phyloP scores from a whole-genome alignment of 305 asterid genomes.

The Plantago rigida region DNA sequence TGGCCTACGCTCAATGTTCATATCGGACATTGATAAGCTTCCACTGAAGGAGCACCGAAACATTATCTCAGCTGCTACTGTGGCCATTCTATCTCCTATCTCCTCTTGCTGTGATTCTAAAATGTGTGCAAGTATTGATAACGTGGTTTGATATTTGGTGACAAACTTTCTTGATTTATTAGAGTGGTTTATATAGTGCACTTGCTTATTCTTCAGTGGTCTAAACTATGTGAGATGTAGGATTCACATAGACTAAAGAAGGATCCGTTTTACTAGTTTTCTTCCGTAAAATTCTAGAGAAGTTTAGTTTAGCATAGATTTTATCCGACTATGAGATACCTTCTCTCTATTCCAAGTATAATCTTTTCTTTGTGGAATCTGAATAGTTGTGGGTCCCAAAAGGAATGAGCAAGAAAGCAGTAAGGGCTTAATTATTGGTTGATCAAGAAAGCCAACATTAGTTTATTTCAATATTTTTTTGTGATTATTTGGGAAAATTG shows the following conservation, averaged over 20 bases:
- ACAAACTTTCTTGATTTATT: not conserved
- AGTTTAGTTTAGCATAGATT: conserved; percentile 4
- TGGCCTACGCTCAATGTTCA: conserved; percentile 32
- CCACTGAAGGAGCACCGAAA: conserved; percentile 26
- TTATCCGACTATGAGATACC: not conserved
- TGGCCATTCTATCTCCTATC: conserved; percentile 18
- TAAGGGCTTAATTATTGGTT: conserved; percentile 4
- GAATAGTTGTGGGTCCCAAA: not conserved
- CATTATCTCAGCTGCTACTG: conserved; percentile 23
- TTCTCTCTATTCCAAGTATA: not conserved
- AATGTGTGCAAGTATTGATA: not conserved
- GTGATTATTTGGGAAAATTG: not conserved
- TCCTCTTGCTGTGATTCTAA: not conserved
- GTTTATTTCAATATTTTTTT: not conserved
- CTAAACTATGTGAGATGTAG: conserved; percentile 19
- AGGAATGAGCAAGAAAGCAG: not conserved
- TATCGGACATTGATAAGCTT: conserved; percentile 27
- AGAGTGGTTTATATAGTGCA: conserved; percentile 20
- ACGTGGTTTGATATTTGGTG: not conserved
- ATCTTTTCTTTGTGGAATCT: not conserved
- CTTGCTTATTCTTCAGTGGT: conserved; percentile 1
- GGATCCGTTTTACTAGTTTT: conserved; percentile 3
- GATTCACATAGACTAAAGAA: conserved; percentile 17
- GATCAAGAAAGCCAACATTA: not conserved
- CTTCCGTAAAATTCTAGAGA: conserved; percentile 10